A percentile compares a stretch with the other conserved stretches of the same genome.
These are phyloP conservation scores for Wickerhamomyces bovis DNA, from an alignment of 805 yeast genomes.

Conservation along the genomic window DNA sequence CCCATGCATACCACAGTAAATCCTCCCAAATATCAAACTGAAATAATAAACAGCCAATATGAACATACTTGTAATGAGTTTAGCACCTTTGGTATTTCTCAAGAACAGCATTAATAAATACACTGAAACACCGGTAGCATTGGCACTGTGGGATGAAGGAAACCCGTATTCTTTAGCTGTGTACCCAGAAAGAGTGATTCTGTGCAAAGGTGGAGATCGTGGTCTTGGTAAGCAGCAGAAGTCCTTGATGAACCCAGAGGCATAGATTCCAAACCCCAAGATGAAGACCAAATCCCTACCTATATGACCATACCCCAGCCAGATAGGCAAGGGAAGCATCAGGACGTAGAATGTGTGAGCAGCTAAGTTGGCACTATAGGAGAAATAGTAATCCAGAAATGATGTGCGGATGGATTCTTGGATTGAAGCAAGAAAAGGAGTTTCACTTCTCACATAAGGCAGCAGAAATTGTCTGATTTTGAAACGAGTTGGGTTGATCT, in stretches of 20 bases:
- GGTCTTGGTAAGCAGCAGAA: slow-evolving; percentile 90
- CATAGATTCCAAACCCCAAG: slow-evolving; percentile 48
- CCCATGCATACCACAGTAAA: slow-evolving; percentile 98
- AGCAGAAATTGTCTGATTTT: slow-evolving; percentile 45
- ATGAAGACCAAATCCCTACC: slow-evolving; percentile 71
- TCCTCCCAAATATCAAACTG: slow-evolving; percentile 69
- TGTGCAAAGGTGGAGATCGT: slow-evolving; percentile 79
- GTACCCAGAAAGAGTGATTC: slow-evolving; percentile 86
- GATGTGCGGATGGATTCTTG: slow-evolving; percentile 49
- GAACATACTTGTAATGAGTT: slow-evolving; percentile 12
- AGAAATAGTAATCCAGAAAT: slow-evolving; percentile 65
- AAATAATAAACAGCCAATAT: slow-evolving; percentile 42
- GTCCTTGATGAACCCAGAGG: slow-evolving; percentile 77
- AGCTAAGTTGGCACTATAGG: slow-evolving; percentile 84
- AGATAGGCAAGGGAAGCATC: slow-evolving; percentile 77
- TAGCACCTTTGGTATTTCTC: slow-evolving; percentile 2
- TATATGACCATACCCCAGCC: slow-evolving; percentile 61
- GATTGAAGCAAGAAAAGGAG: slow-evolving; percentile 46
- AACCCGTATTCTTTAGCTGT: slow-evolving; percentile 93
- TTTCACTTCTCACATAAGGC: slow-evolving; percentile 59
- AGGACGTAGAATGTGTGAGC: slow-evolving; percentile 91
- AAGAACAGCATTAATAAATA: slow-evolving; percentile 31
- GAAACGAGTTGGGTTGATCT: slow-evolving; percentile 52
- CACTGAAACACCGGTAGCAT: slow-evolving; percentile 78
- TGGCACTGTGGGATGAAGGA: slow-evolving; percentile 92